A percentile compares a stretch with the other conserved stretches of the same genome.
Evolutionary conservation across 306 rosid genomes (phyloP).

Genomic region (Vigna angularis): DNA sequence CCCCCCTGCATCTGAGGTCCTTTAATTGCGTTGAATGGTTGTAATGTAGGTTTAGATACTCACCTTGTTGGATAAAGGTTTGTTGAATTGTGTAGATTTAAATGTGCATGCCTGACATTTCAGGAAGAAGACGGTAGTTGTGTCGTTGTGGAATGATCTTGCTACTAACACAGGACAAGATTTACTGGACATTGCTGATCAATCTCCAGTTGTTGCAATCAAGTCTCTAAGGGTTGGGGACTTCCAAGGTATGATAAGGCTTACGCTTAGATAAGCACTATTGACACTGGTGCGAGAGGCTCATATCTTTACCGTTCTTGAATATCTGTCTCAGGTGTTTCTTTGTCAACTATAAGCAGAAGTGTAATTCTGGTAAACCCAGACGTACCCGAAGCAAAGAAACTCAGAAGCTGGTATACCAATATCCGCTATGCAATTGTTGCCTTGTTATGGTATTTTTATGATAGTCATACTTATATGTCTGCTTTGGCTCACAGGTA

Average conservation of each 20-base stretch:
- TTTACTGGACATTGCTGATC: conserved; percentile 69
- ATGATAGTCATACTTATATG: not conserved
- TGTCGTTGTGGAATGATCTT: conserved; percentile 93
- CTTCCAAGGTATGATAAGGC: conserved; percentile 69
- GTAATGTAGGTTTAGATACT: not conserved
- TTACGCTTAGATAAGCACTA: not conserved
- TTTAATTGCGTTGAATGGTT: not conserved
- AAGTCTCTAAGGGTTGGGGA: conserved; percentile 91
- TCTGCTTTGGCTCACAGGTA: conserved; percentile 57
- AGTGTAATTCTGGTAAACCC: conserved; percentile 74
- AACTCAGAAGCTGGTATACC: conserved; percentile 77
- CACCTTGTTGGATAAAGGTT: not conserved
- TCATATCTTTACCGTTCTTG: not conserved
- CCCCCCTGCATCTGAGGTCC: not conserved
- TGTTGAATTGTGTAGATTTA: not conserved
- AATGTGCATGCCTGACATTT: conserved; percentile 24
- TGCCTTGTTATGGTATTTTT: not conserved
- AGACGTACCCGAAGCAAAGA: conserved; percentile 73
- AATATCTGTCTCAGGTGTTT: conserved; percentile 65
- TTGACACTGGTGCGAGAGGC: not conserved
- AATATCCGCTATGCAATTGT: not conserved
- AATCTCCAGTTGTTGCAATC: conserved; percentile 79
- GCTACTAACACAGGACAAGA: conserved; percentile 85
- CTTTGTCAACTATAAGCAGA: conserved; percentile 75
- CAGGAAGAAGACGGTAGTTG: conserved; percentile 89